Evolutionary conservation across 768 basidiomycete species (phyloP), one percentile per base, ranked within the genome.

Genomic region (Leccinellum rugosiceps): DNA sequence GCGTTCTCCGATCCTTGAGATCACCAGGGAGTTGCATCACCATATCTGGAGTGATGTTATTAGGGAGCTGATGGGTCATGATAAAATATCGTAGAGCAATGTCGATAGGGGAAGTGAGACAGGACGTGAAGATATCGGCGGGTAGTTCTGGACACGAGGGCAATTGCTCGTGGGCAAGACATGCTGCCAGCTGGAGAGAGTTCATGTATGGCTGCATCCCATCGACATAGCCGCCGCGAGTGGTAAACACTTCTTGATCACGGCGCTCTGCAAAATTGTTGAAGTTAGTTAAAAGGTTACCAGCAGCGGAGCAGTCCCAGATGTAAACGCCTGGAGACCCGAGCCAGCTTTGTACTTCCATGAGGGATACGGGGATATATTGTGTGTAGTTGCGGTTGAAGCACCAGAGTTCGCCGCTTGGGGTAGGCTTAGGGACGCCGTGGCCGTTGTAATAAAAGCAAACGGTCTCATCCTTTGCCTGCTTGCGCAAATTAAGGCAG

Each of bases 271-370:
- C 90, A 61, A 88, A 87, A 47, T 75, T 77, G 68, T 90, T 91
- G 73, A 96, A 97, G 73, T 97, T 98, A 53, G 83, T 81, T 30
- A 98, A 77, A 44, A 98, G 85, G 73, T 98, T 85, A 1, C 97
- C 97, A 2, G 97, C 96, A n/a, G 92, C 92, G 2, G 94, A 95
- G 71, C 95, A 98, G 69, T 99, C 97, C 97, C 97, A 99, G 53
- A 99, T 92, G 71, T 95, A 98, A 28, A 98, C 92, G 30, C 91
- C 92, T 1, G 97, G 97, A 1, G 93, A 91, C 6, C 93, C 94
- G 4, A 98, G 76, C 93, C 94, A 98, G 19, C 78, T 83, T 70
- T 98, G 95, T 15, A 99, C 80, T 64, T 99, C 97, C 71, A 88
- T 88, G 44, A 99, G 78, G 17, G 93, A 94, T 11, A 98, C 90